phyloP scores from a whole-genome alignment of 169 alveolate species.

The Cryptosporidium sp. region DNA sequence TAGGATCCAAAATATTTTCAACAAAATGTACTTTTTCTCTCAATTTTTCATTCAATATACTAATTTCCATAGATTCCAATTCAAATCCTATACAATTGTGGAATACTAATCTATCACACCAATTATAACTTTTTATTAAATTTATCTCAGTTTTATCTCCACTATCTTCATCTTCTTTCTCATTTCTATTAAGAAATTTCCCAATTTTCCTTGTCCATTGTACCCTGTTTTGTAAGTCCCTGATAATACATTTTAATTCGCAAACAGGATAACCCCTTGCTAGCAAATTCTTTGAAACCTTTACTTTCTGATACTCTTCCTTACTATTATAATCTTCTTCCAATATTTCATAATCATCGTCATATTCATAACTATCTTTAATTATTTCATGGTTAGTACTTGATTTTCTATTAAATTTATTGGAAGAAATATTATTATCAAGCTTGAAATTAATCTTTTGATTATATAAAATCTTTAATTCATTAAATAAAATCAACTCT shows the following conservation, averaged over 20 bases:
- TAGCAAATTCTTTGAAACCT: background rate
- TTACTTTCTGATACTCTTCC: background rate
- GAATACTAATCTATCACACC: conserved; percentile 43
- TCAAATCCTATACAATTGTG: conserved; percentile 69
- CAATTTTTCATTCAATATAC: conserved; percentile 11
- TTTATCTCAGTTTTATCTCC: background rate
- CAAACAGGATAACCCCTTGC: conserved; percentile 58
- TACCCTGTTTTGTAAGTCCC: conserved; percentile 36
- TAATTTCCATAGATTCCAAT: conserved; percentile 7
- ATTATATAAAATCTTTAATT: background rate
- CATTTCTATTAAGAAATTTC: background rate
- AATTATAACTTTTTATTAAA: conserved; percentile 2
- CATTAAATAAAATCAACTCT: conserved; percentile 13
- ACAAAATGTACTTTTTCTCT: background rate
- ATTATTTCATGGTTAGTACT: background rate
- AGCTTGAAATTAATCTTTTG: background rate
- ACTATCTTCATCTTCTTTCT: too few relatives aligned
- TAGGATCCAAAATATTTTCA: background rate
- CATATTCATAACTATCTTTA: background rate
- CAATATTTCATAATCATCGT: background rate
- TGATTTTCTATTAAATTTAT: background rate
- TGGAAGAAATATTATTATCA: background rate
- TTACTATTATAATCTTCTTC: background rate
- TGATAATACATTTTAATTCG: conserved; percentile 26
- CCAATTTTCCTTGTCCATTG: conserved; percentile 49